Conservation (phyloP, 2,329 filamentous ascomycete species). For the Furcasterigmium furcatum region DNA sequence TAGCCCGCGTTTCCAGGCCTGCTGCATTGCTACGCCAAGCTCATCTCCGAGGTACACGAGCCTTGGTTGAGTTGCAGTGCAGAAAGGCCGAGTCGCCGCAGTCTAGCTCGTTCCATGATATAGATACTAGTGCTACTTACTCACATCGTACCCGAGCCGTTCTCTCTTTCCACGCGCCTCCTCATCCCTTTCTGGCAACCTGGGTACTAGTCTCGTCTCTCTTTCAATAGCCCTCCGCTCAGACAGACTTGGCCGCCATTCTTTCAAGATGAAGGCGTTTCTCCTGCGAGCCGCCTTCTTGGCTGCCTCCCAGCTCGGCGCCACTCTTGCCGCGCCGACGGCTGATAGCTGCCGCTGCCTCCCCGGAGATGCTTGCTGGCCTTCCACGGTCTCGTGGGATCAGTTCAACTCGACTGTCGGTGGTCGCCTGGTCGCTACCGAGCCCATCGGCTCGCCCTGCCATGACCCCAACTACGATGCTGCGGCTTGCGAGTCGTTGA, state of each 20-base stretch:
- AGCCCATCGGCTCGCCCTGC: conserved; percentile 50
- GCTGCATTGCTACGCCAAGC: no score
- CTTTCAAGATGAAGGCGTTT: conserved; percentile 10
- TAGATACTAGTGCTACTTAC: neutral
- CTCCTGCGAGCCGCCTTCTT: conserved; percentile 11
- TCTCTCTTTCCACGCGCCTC: neutral
- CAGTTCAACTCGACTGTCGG: conserved; percentile 47
- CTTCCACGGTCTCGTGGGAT: conserved; percentile 40
- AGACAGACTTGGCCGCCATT: neutral
- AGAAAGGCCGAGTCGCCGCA: no score
- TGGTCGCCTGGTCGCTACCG: conserved; percentile 47
- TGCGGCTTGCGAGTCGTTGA: conserved; percentile 33
- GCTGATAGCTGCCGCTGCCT: conserved; percentile 36
- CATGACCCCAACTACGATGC: conserved; percentile 45
- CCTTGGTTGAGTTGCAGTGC: no score
- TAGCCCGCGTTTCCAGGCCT: no score
- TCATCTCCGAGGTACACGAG: no score
- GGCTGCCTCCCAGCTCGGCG: conserved; percentile 6
- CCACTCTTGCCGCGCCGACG: conserved; percentile 6
- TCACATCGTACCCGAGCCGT: neutral
- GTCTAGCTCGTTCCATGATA: no score
- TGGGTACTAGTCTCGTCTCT: neutral
- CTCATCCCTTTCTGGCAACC: neutral
- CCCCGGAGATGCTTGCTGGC: conserved; percentile 53
- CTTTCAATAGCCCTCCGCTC: neutral